These are phyloP conservation scores for Ogataea chonburiensis DNA, from an alignment of 805 yeast species.

Conservation along the genomic window DNA sequence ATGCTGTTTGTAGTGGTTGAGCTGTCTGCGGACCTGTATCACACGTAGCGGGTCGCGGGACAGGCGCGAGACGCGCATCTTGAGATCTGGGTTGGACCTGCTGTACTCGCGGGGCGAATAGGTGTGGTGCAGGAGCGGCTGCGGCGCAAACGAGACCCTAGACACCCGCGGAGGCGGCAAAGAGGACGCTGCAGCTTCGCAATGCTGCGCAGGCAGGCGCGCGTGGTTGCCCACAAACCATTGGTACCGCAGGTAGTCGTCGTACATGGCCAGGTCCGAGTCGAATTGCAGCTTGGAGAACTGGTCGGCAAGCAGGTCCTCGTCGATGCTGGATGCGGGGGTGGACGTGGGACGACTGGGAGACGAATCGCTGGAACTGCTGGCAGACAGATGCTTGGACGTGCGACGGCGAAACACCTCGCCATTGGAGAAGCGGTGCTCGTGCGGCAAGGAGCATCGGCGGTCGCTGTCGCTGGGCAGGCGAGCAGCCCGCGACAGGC, in stretches of 20 bases:
- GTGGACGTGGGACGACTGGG: background rate
- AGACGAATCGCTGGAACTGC: background rate
- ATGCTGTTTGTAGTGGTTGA: conserved; percentile 58
- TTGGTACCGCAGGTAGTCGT: background rate
- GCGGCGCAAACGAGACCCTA: conserved; percentile 31
- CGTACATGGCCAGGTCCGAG: no score
- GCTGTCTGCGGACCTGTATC: conserved; percentile 57
- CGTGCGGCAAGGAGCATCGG: conserved; percentile 9
- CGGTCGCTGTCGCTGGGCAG: background rate
- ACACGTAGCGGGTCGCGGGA: conserved; percentile 50
- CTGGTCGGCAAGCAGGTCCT: no score
- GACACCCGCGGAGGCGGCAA: no score
- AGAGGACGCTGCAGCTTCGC: no score
- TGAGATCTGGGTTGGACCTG: conserved; percentile 51
- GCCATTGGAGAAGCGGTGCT: conserved; percentile 50
- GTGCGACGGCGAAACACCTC: conserved; percentile 50
- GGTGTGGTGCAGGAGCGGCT: conserved; percentile 45
- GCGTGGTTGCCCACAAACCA: background rate
- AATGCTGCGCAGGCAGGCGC: no score
- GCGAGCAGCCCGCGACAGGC: background rate
- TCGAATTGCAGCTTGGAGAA: no score
- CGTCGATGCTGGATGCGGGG: background rate
- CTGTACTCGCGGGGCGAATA: conserved; percentile 51
- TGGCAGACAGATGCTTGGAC: background rate
- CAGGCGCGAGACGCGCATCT: conserved; percentile 43